Base-by-base conservation (phyloP, 768 basidiomycete species). In the Xerocomus spinulosus region DNA sequence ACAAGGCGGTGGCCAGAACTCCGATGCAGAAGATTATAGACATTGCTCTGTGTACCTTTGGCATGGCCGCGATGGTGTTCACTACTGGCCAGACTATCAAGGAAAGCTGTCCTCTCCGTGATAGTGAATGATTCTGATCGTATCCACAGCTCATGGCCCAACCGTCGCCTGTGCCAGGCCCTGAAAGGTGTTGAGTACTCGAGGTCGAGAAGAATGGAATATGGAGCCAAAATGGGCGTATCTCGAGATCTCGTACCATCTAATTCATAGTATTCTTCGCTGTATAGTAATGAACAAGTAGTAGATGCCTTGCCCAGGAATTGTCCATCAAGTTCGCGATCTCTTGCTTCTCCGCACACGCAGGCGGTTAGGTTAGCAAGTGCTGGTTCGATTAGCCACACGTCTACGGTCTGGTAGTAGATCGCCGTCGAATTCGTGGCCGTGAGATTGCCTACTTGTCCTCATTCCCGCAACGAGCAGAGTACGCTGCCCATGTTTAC, bases 1-100 rank as follows among this genome's bases (percentile, higher is more conserved):
- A 91, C 70, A 87, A 79, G 68, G 87, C 86, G n/a, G 83, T 83
- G 56, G 85, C 93, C 6, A 76, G 72, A 52, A 93, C 88, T 1
- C 73, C 74, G 50, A 77, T 60, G 55, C 73, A 84, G 67, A 90
- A 85, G 62, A 35, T 75, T 4, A 71, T 71, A 1, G 93, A 97
- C 65, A 82, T 85, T 36, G 68, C 75, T 23, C 70, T 97, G 58
- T 80, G 92, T 54, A 58, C 79, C 13, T 93, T 96, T 66, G 93
- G 93, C 7, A 20, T 81, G 43, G 45, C 73, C 14, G 89, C 82
- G 9, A 83, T 87, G 40, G 66, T 76, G 15, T 97, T 89, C 67
- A 94, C 93, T 10, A 89, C 88, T 5, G 57, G 70, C 2, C 88
- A 92, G 68, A 95, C 92, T 0, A 57, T 93, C 57, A 70, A 72